A percentile compares a stretch with the other conserved stretches of the same genome.
These are phyloP conservation scores for Coprinopsis sp. DNA, from an alignment of 768 basidiomycete species.

Conservation along the genomic window DNA sequence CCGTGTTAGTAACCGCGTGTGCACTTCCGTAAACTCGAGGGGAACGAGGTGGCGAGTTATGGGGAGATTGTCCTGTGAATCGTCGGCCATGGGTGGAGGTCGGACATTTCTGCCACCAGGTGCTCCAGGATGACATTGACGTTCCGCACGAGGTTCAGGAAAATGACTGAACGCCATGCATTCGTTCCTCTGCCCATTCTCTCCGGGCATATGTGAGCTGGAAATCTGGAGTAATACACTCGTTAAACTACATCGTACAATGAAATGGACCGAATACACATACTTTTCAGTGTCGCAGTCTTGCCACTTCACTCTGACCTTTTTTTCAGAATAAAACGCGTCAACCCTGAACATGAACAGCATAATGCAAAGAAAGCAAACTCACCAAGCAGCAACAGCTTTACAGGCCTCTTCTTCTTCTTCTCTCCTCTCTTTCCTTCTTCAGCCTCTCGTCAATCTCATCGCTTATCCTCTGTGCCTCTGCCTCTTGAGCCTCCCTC, in stretches of 20 bases:
- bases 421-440: constrained; percentile 52
- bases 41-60: constrained; percentile 32
- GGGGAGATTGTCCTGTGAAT: constrained; percentile 37
- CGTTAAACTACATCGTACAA: constrained; percentile 6
- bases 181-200: constrained; percentile 66
- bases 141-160: constrained; percentile 76
- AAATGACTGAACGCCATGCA: constrained; percentile 72
- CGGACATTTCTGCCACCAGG: constrained; percentile 53
- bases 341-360: too few species aligned
- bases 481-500: constrained; percentile 57
- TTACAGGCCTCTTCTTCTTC: constrained; percentile 66
- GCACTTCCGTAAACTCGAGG: constrained; percentile 56
- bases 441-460: constrained; percentile 73
- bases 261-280: neutral
- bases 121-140: constrained; percentile 59
- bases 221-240: constrained; percentile 44
- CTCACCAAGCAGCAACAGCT: constrained; percentile 65
- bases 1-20: constrained; percentile 52
- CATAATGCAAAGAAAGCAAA: constrained; percentile 7
- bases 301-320: constrained; percentile 77
- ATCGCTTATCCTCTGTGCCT: constrained; percentile 62
- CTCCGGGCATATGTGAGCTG: constrained; percentile 67
- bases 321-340: too few species aligned
- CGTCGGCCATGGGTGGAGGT: constrained; percentile 28
- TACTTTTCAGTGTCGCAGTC: constrained; percentile 77